A percentile compares a stretch with the other conserved stretches of the same genome.
phyloP scores from a whole-genome alignment of 495 filamentous ascomycete genomes.

The Hapsidospora chrysogenum region DNA sequence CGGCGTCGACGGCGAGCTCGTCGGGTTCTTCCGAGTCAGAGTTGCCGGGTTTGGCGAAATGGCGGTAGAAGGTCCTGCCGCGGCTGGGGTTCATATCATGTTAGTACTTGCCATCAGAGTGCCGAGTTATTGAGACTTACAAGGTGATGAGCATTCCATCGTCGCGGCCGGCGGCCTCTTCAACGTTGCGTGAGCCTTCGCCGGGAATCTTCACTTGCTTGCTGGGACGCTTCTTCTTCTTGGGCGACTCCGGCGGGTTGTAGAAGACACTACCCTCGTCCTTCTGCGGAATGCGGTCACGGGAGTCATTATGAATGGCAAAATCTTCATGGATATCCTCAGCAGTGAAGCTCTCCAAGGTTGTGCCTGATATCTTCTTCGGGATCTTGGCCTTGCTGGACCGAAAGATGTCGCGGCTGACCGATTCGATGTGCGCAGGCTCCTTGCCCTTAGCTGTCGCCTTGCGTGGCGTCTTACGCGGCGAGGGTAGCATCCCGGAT shows the following conservation, averaged over 20 bases:
- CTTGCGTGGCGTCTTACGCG: slow-evolving; percentile 75
- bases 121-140: slow-evolving; percentile 38
- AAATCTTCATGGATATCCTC: slow-evolving; percentile 42
- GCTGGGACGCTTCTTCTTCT: slow-evolving; percentile 24
- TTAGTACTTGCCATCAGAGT: slow-evolving; percentile 9
- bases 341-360: slow-evolving; percentile 51
- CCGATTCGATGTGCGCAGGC: slow-evolving; percentile 37
- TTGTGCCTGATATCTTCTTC: slow-evolving; percentile 41
- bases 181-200: slow-evolving; percentile 37
- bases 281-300: slow-evolving; percentile 63
- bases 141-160: slow-evolving; percentile 78
- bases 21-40: slow-evolving; percentile 24
- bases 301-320: slow-evolving; percentile 77
- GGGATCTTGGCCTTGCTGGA: slow-evolving; percentile 30
- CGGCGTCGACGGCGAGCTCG: slow-evolving; percentile 23
- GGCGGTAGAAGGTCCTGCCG: slow-evolving; percentile 73
- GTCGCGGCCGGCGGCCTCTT: slow-evolving; percentile 44
- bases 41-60: slow-evolving; percentile 27
- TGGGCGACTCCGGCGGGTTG: slow-evolving; percentile 39
- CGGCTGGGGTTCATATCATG: slow-evolving; percentile 43
- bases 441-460: slow-evolving; percentile 35
- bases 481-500: slow-evolving; percentile 77
- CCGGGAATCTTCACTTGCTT: slow-evolving; percentile 23
- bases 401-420: slow-evolving; percentile 60
- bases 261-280: slow-evolving; percentile 34